These are phyloP conservation scores for Henningerozyma blattae DNA, from an alignment of 805 yeast species.

Conservation along the genomic window DNA sequence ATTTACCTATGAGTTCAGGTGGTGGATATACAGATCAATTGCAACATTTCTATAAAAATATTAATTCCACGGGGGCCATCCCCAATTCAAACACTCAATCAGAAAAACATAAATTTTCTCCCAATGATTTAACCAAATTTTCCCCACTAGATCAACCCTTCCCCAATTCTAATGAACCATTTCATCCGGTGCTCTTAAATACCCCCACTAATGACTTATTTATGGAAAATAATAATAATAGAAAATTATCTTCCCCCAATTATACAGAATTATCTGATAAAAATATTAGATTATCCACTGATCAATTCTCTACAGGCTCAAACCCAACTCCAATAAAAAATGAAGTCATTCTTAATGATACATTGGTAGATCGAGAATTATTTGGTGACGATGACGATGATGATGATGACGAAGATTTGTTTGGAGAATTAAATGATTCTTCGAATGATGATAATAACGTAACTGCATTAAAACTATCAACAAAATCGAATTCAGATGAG, in stretches of 20 bases:
- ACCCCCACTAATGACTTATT: constrained; percentile 8
- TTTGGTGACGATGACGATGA: constrained; percentile 26
- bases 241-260: constrained; percentile 9
- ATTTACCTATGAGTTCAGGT: constrained; percentile 22
- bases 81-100: constrained; percentile 2
- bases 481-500: constrained; percentile 13
- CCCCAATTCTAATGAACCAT: constrained; percentile 5
- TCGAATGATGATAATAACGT: constrained; percentile 9
- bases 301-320: neutral
- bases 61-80: neutral
- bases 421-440: constrained; percentile 25
- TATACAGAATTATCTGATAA: constrained; percentile 5
- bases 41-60: constrained; percentile 16
- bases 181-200: constrained; percentile 7
- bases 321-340: neutral
- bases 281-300: constrained; percentile 2
- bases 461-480: neutral
- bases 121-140: neutral
- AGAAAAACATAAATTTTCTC: neutral
- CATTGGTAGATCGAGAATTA: constrained; percentile 18
- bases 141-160: neutral
- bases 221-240: constrained; percentile 8
- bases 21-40: constrained; percentile 23
- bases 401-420: constrained; percentile 24
- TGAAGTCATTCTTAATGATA: constrained; percentile 2